Conservation (phyloP, 179 eudicot species). For the Camellia oleifera region DNA sequence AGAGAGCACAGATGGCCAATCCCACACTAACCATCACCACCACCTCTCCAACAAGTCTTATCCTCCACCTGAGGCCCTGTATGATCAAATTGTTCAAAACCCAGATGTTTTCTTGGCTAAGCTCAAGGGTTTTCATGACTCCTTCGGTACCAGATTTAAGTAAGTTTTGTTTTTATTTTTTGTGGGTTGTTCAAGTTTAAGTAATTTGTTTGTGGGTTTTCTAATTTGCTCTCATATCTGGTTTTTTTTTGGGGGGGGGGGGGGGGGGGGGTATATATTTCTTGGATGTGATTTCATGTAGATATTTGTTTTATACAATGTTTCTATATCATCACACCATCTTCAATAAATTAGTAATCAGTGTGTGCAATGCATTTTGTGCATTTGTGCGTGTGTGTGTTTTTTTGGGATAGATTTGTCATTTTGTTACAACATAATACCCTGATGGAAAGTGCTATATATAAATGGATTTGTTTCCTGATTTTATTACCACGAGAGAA, state of each 20-base stretch:
- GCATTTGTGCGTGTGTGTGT: too few relatives aligned
- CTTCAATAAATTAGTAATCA: neutral
- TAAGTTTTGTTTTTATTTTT: conserved; percentile 2
- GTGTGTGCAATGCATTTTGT: neutral
- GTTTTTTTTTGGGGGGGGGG: too few relatives aligned
- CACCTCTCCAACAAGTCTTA: conserved; percentile 6
- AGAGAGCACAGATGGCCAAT: conserved; percentile 3
- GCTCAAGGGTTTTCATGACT: conserved; percentile 21
- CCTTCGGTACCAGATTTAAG: conserved; percentile 20
- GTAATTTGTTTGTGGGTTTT: conserved; percentile 9
- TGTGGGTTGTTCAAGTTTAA: conserved; percentile 3
- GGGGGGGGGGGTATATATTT: neutral
- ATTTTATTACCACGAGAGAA: too few relatives aligned
- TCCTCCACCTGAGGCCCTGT: conserved; percentile 20
- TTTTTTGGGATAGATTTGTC: too few relatives aligned
- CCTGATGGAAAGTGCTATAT: too few relatives aligned
- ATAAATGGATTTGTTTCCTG: too few relatives aligned
- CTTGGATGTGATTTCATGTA: neutral
- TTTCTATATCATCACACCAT: neutral
- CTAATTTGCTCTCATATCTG: too few relatives aligned
- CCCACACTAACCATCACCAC: neutral
- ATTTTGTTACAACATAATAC: too few relatives aligned
- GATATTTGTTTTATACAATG: neutral
- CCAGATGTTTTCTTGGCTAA: conserved; percentile 14
- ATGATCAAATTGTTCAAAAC: conserved; percentile 19